phyloP scores from a whole-genome alignment of 805 yeast genomes.

The Scheffersomyces ergatensis region DNA sequence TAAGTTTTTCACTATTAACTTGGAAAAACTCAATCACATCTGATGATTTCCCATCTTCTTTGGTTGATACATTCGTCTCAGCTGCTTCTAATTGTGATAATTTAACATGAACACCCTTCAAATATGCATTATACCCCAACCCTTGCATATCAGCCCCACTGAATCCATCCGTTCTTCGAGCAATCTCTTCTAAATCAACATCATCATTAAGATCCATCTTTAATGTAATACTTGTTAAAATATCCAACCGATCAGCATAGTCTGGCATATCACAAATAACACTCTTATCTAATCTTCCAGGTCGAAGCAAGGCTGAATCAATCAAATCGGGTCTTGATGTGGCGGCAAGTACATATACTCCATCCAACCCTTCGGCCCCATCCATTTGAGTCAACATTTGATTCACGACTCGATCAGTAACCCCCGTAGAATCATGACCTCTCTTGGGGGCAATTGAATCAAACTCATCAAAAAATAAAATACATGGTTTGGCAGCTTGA shows the following conservation, averaged over 20 bases:
- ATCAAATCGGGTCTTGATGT: slow-evolving; percentile 94
- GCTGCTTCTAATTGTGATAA: slow-evolving; percentile 48
- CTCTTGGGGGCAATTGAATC: slow-evolving; percentile 97
- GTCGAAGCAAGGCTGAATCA: slow-evolving; percentile 91
- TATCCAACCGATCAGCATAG: slow-evolving; percentile 67
- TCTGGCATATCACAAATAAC: slow-evolving; percentile 87
- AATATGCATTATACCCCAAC: slow-evolving; percentile 83
- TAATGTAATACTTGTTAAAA: slow-evolving; percentile 54
- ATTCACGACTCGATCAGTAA: slow-evolving; percentile 95
- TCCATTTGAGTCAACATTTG: slow-evolving; percentile 98
- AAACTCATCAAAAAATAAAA: slow-evolving; percentile 90
- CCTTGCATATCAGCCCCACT: slow-evolving; percentile 97
- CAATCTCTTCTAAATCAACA: slow-evolving; percentile 55
- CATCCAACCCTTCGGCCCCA: slow-evolving; percentile 97
- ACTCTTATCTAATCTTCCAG: slow-evolving; percentile 93
- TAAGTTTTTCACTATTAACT: slow-evolving; percentile 31
- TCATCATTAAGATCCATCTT: slow-evolving; percentile 57
- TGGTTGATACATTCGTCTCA: slow-evolving; percentile 14
- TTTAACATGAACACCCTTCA: slow-evolving; percentile 76
- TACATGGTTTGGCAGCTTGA: slow-evolving; percentile 91
- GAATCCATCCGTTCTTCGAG: slow-evolving; percentile 65
- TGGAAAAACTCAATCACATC: slow-evolving; percentile 39
- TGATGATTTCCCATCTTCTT: slow-evolving; percentile 4
- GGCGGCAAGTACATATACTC: slow-evolving; percentile 95
- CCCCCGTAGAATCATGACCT: slow-evolving; percentile 98